A percentile compares a stretch with the other conserved stretches of the same genome.
Conservation (phyloP, 805 yeast genomes). For the Metschnikowia lochheadii region DNA sequence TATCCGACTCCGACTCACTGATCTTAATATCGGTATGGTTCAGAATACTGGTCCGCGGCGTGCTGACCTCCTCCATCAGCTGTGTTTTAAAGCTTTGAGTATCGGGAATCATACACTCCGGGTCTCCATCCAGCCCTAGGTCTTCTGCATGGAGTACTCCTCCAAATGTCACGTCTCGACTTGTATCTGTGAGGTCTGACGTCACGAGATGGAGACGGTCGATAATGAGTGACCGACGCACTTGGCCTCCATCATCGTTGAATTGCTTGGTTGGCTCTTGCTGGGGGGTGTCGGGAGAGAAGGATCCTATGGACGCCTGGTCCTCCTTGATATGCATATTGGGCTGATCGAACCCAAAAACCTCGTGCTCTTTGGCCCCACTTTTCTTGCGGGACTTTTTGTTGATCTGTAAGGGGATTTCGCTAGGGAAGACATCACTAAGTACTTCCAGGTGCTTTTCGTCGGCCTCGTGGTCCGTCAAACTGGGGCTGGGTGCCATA, state of each 20-base stretch:
- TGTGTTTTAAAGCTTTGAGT: slow-evolving; percentile 3
- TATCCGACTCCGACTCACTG: background rate
- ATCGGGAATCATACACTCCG: slow-evolving; percentile 3
- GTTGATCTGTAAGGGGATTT: slow-evolving; percentile 31
- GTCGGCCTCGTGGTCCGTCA: slow-evolving; percentile 12
- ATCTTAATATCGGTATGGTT: background rate
- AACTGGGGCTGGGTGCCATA: slow-evolving; percentile 3
- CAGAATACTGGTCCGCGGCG: slow-evolving; percentile 35
- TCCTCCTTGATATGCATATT: slow-evolving; percentile 12
- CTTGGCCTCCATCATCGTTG: slow-evolving; percentile 6
- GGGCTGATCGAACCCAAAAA: background rate
- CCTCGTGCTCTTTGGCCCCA: background rate
- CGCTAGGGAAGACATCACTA: slow-evolving; percentile 37
- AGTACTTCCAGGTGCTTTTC: slow-evolving; percentile 35
- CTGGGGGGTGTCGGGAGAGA: slow-evolving; percentile 37
- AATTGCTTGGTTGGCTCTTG: slow-evolving; percentile 5
- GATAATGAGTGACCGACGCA: slow-evolving; percentile 33
- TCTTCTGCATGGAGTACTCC: slow-evolving; percentile 1
- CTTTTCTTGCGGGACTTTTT: slow-evolving; percentile 15
- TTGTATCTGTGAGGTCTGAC: slow-evolving; percentile 22
- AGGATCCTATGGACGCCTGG: slow-evolving; percentile 33
- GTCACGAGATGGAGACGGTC: slow-evolving; percentile 39
- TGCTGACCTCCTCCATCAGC: slow-evolving; percentile 19
- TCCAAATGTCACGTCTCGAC: slow-evolving; percentile 9
- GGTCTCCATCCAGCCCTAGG: slow-evolving; percentile 4